Evolutionary conservation across 352 stramenopile genomes (phyloP).

Genomic region (Globisporangium ultimum): DNA sequence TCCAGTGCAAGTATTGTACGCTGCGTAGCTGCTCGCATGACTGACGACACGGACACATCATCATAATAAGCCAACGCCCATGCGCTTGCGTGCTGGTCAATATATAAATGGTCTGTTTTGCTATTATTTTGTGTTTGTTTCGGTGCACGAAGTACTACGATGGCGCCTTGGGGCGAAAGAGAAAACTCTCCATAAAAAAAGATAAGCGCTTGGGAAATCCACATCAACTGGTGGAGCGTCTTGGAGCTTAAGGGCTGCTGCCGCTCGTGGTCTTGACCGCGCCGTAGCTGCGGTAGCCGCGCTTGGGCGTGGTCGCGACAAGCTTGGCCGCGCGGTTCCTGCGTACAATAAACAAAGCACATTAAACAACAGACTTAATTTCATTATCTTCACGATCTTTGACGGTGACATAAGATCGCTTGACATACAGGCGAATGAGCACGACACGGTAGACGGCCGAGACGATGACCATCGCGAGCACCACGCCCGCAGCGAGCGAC

Average conservation of each 20-base stretch:
- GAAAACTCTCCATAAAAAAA: not conserved
- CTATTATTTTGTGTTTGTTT: too few relatives aligned
- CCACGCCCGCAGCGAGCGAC: slow-evolving; percentile 29
- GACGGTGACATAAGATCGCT: not conserved
- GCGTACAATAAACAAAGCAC: not conserved
- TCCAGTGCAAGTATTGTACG: too few relatives aligned
- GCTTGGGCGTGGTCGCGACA: slow-evolving; percentile 14
- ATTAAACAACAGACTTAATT: not conserved
- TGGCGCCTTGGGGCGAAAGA: not conserved
- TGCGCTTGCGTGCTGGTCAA: too few relatives aligned
- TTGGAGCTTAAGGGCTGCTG: slow-evolving; percentile 4
- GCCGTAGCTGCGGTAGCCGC: slow-evolving; percentile 17
- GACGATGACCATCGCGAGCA: slow-evolving; percentile 26
- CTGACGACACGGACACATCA: too few relatives aligned
- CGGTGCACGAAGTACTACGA: too few relatives aligned
- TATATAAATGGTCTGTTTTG: too few relatives aligned
- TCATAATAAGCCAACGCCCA: too few relatives aligned
- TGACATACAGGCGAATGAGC: slow-evolving; percentile 14
- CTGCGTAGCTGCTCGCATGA: too few relatives aligned
- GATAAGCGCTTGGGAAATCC: not conserved
- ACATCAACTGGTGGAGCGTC: not conserved
- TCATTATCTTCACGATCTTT: not conserved
- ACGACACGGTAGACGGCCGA: slow-evolving; percentile 27
- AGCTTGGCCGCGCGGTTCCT: slow-evolving; percentile 13
- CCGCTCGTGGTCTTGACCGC: slow-evolving; percentile 9